Evolutionary conservation across 2,329 filamentous ascomycete genomes (phyloP).

Genomic region (Blastomyces parvus): DNA sequence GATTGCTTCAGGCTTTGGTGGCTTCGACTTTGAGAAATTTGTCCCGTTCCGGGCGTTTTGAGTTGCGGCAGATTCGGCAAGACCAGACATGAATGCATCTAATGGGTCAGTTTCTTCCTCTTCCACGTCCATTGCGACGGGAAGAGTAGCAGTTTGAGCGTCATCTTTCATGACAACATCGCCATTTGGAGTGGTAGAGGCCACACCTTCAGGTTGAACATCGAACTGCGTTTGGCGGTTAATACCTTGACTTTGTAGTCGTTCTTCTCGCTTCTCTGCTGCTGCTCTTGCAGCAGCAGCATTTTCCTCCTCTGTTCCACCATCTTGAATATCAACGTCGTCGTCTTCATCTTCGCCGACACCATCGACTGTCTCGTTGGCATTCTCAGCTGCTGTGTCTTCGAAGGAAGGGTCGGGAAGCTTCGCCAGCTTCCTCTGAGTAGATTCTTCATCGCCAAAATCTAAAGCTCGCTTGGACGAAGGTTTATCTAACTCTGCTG

Average conservation of each 20-base stretch:
- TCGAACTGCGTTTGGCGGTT: conserved; percentile 21
- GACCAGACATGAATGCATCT: conserved; percentile 89
- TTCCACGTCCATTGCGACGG: conserved; percentile 26
- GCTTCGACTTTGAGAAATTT: conserved; percentile 39
- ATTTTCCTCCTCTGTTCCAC: conserved; percentile 75
- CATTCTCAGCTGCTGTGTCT: conserved; percentile 46
- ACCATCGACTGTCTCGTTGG: conserved; percentile 44
- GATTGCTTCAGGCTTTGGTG: conserved; percentile 68
- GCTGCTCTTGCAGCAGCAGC: conserved; percentile 76
- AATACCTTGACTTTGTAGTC: conserved; percentile 40
- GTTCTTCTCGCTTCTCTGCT: conserved; percentile 71
- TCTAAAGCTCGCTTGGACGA: conserved; percentile 65
- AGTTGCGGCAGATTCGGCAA: conserved; percentile 44
- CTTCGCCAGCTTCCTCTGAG: conserved; percentile 80
- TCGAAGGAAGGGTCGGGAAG: conserved; percentile 68
- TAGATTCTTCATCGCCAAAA: conserved; percentile 80
- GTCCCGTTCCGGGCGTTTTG: conserved; percentile 28
- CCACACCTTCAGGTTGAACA: conserved; percentile 25
- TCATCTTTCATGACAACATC: conserved; percentile 41
- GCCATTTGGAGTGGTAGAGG: conserved; percentile 28
- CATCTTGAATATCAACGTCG: conserved; percentile 65
- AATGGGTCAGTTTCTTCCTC: conserved; percentile 74
- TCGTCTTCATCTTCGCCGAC: conserved; percentile 54
- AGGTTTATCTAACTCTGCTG: conserved; percentile 55
- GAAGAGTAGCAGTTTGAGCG: conserved; percentile 27